Conservation (phyloP, 306 rosid species). For the Mucuna pruriens region DNA sequence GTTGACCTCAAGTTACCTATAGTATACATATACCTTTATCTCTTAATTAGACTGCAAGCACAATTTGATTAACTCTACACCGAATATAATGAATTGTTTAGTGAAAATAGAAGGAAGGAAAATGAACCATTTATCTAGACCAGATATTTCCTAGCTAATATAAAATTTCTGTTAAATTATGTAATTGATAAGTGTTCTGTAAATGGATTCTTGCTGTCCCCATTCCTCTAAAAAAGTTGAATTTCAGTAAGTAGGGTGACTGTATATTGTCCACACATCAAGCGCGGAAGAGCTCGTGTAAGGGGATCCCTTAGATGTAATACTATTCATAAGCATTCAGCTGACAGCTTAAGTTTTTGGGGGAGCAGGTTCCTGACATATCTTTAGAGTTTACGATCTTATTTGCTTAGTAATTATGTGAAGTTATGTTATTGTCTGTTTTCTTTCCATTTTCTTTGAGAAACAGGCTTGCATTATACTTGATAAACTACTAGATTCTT, state of each 20-base stretch:
- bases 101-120: neutral
- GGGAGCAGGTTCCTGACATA: neutral
- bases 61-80: neutral
- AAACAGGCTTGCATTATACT: neutral
- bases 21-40: neutral
- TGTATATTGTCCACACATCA: neutral
- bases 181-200: neutral
- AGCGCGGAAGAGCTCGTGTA: neutral
- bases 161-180: neutral
- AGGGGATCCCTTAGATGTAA: neutral
- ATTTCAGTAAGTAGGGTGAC: neutral
- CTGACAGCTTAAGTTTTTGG: neutral
- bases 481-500: neutral
- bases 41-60: neutral
- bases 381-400: neutral
- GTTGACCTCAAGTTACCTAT: slow-evolving; percentile 2
- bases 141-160: neutral
- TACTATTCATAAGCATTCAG: neutral
- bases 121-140: neutral
- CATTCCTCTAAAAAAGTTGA: neutral
- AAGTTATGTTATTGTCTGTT: neutral
- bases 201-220: neutral
- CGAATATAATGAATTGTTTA: neutral
- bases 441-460: neutral
- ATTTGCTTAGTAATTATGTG: neutral